A percentile compares a stretch with the other conserved stretches of the same genome.
These are phyloP conservation scores for peach (Prunus persica) DNA, from an alignment of 306 rosid species.

Conservation along the genomic window DNA sequence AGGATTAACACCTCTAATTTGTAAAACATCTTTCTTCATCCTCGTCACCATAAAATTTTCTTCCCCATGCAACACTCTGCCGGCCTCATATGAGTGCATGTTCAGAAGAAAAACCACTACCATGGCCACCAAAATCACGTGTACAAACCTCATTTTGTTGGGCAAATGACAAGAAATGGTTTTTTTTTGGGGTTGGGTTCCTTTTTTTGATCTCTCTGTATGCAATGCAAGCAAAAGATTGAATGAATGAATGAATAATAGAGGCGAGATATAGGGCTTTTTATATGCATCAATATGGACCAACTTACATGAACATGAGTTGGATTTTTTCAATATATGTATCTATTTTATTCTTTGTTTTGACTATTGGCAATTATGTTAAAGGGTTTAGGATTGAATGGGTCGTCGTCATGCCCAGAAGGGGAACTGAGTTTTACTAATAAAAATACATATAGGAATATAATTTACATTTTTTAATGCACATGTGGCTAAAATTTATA, in stretches of 20 bases:
- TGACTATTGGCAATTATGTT: slow-evolving; percentile 10
- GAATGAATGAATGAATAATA: neutral
- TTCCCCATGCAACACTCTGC: slow-evolving; percentile 8
- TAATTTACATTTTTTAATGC: too few species aligned
- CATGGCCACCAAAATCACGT: neutral
- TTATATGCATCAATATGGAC: neutral
- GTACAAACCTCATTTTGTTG: slow-evolving; percentile 2
- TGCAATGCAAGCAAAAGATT: neutral
- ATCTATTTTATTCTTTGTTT: neutral
- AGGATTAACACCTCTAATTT: neutral
- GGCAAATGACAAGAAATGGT: neutral
- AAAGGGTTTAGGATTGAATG: neutral
- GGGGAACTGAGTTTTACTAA: neutral
- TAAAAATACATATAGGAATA: too few species aligned
- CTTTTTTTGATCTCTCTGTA: neutral
- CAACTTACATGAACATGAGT: neutral
- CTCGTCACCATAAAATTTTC: neutral
- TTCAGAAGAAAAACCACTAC: neutral
- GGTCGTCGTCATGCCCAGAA: neutral
- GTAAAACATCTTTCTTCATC: slow-evolving; percentile 6
- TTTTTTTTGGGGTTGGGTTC: neutral
- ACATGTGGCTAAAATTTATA: too few species aligned
- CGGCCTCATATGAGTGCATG: slow-evolving; percentile 7
- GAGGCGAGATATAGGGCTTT: neutral
- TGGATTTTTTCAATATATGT: neutral